Conservation (phyloP, 148 eudicot genomes). For the Limonium bicolor region DNA sequence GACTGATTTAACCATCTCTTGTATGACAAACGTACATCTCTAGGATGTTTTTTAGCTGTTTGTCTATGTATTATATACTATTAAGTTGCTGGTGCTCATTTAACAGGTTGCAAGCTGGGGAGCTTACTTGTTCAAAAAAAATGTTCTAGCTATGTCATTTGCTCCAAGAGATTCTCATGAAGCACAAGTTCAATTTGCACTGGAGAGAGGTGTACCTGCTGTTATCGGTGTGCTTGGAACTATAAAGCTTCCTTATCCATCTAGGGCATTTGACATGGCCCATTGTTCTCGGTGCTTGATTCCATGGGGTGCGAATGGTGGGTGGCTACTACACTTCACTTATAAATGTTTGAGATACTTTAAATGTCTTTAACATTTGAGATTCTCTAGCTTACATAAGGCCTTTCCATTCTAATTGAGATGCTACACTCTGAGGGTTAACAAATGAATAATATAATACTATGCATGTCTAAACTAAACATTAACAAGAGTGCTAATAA, state of each 20-base stretch:
- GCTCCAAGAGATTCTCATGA: constrained; percentile 74
- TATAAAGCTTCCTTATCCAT: constrained; percentile 58
- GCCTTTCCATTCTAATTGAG: no score
- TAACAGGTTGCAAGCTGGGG: constrained; percentile 83
- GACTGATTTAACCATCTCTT: background rate
- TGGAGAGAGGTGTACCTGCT: constrained; percentile 82
- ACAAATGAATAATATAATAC: no score
- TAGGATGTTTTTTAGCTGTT: background rate
- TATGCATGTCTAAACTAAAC: no score
- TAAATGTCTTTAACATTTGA: no score
- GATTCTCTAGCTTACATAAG: no score
- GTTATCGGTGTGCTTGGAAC: constrained; percentile 72
- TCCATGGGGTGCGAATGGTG: constrained; percentile 62
- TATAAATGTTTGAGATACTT: no score
- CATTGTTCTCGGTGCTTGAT: constrained; percentile 74
- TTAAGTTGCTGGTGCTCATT: constrained; percentile 1
- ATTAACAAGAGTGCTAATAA: no score
- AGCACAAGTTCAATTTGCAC: constrained; percentile 81
- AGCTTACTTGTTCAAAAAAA: constrained; percentile 52
- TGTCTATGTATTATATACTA: background rate
- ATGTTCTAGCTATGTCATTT: constrained; percentile 69
- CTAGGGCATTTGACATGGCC: constrained; percentile 75
- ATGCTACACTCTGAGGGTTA: no score
- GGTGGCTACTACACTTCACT: no score
- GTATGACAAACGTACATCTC: background rate